Conservation (phyloP, 1,284 basidiomycete species). For the Macrocybe sp. region DNA sequence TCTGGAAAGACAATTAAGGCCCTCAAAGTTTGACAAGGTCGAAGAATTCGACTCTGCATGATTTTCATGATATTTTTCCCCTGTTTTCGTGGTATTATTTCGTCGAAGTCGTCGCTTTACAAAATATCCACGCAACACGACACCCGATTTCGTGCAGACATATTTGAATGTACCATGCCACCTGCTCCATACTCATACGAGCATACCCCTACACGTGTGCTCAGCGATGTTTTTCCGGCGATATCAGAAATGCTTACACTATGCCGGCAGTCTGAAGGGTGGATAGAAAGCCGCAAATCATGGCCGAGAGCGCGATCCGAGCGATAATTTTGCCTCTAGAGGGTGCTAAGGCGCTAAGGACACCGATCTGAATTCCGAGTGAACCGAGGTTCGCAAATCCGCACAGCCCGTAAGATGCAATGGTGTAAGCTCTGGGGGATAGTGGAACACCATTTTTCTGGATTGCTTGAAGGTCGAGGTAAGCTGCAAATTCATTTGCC, state of each 20-base stretch:
- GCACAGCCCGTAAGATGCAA: slow-evolving; percentile 81
- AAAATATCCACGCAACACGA: too few species aligned
- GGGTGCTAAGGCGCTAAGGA: slow-evolving; percentile 81
- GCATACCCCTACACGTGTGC: slow-evolving; percentile 38
- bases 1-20: slow-evolving; percentile 81
- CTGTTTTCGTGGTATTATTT: neutral
- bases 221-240: slow-evolving; percentile 2
- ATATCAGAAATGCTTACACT: slow-evolving; percentile 38
- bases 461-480: slow-evolving; percentile 54
- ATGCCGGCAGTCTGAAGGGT: slow-evolving; percentile 72
- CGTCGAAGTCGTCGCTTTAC: neutral
- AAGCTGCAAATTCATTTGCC: slow-evolving; percentile 86
- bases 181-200: slow-evolving; percentile 27
- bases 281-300: slow-evolving; percentile 77
- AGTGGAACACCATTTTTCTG: slow-evolving; percentile 49
- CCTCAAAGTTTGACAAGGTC: slow-evolving; percentile 57
- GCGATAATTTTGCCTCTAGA: slow-evolving; percentile 69
- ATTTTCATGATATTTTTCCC: too few species aligned
- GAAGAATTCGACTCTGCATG: too few species aligned
- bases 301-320: slow-evolving; percentile 67
- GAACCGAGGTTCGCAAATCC: slow-evolving; percentile 89
- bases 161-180: too few species aligned
- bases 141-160: too few species aligned
- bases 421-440: slow-evolving; percentile 69
- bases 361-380: slow-evolving; percentile 88